Evolutionary conservation across 805 yeast species (phyloP).

Genomic region (Teunomyces aglyptinius): DNA sequence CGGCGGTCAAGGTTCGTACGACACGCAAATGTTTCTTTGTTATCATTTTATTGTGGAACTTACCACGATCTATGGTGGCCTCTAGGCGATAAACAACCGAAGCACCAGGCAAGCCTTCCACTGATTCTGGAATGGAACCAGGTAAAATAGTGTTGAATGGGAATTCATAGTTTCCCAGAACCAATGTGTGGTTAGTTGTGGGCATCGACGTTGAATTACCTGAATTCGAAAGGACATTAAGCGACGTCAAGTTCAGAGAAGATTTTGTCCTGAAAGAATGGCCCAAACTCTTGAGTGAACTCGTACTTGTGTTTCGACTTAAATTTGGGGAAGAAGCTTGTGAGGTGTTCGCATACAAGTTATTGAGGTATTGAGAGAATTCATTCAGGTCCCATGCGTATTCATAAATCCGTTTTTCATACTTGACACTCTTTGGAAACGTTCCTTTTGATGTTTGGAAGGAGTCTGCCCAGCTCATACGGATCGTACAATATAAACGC

Average conservation of each 20-base stretch:
- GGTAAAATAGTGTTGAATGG: conserved; percentile 86
- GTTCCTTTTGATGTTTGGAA: conserved; percentile 46
- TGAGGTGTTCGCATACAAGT: conserved; percentile 15
- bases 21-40: conserved; percentile 75
- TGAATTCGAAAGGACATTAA: conserved; percentile 31
- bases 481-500: conserved; percentile 63
- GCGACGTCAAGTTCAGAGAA: conserved; percentile 29
- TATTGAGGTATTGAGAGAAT: conserved; percentile 40
- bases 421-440: conserved; percentile 46
- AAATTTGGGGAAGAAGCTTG: not conserved
- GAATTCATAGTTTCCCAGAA: conserved; percentile 81
- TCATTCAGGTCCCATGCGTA: conserved; percentile 74
- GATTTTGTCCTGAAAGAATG: conserved; percentile 36
- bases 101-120: conserved; percentile 86
- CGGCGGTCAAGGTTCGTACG: conserved; percentile 83
- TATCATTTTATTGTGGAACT: conserved; percentile 62
- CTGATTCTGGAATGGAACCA: conserved; percentile 81
- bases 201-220: not conserved
- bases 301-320: conserved; percentile 37
- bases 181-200: conserved; percentile 37
- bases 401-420: conserved; percentile 67
- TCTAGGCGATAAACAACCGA: conserved; percentile 69
- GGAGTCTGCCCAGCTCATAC: conserved; percentile 63
- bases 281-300: conserved; percentile 42
- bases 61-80: conserved; percentile 80